A percentile compares a stretch with the other conserved stretches of the same genome.
phyloP scores from a whole-genome alignment of 2,329 filamentous ascomycete genomes.

The Fusarium buxicola region DNA sequence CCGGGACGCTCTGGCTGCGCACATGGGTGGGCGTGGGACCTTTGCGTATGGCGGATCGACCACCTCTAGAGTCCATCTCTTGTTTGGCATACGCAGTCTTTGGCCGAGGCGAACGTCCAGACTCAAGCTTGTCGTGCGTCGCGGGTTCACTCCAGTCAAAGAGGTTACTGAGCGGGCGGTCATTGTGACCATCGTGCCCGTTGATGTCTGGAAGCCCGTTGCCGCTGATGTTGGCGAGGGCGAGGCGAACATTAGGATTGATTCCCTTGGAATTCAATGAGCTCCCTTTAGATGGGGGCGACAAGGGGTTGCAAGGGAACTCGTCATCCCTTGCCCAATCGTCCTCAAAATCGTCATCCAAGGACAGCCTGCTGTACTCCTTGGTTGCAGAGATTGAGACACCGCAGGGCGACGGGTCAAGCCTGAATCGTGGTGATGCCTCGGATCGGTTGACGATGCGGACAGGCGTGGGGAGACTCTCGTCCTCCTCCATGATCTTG shows the following conservation, averaged over 20 bases:
- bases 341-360: conserved; percentile 72
- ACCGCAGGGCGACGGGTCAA: conserved; percentile 48
- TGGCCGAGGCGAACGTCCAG: conserved; percentile 70
- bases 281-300: conserved; percentile 63
- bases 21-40: conserved; percentile 77
- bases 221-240: conserved; percentile 65
- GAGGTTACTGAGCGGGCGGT: conserved; percentile 73
- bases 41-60: conserved; percentile 74
- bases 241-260: conserved; percentile 65
- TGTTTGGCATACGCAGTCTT: conserved; percentile 83
- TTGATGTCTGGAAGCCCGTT: conserved; percentile 54
- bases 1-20: conserved; percentile 83
- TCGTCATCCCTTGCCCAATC: conserved; percentile 70
- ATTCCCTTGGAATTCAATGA: conserved; percentile 66
- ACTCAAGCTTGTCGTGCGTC: conserved; percentile 69
- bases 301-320: conserved; percentile 66
- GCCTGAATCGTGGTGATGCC: conserved; percentile 45
- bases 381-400: conserved; percentile 50
- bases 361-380: conserved; percentile 63
- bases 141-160: conserved; percentile 83
- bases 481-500: conserved; percentile 73
- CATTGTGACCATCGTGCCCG: conserved; percentile 33
- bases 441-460: conserved; percentile 51
- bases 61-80: conserved; percentile 75
- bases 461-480: conserved; percentile 65